Evolutionary conservation across 306 rosid species (phyloP).

Genomic region (Aeschynomene evenia): DNA sequence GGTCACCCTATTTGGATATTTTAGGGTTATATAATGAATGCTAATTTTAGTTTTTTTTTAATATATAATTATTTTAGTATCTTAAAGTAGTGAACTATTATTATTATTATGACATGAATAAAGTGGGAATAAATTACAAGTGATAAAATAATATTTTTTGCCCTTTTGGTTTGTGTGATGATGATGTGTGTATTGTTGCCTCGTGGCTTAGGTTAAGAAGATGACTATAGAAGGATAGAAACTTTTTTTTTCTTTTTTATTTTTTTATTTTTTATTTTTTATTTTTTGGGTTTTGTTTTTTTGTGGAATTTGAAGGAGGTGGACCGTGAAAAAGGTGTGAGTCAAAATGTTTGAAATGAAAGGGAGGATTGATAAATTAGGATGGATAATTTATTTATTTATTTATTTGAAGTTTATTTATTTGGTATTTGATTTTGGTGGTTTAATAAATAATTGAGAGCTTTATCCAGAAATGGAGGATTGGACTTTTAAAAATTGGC

Average conservation of each 20-base stretch:
- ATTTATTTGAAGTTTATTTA: no score
- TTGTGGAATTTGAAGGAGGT: conserved; percentile 28
- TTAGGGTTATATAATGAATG: conserved; percentile 42
- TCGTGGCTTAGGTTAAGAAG: conserved; percentile 49
- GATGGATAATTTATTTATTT: neutral
- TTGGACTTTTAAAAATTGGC: conserved; percentile 32
- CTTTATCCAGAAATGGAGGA: conserved; percentile 34
- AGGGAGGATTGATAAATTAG: conserved; percentile 27
- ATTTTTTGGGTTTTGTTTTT: neutral
- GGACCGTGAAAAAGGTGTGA: conserved; percentile 6
- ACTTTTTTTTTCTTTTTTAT: neutral
- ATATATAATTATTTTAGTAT: no score
- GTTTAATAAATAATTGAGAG: neutral
- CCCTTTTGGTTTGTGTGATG: no score
- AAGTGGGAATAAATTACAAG: no score
- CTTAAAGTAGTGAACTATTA: no score
- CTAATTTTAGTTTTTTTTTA: conserved; percentile 21
- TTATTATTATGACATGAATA: no score
- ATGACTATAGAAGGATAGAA: conserved; percentile 10
- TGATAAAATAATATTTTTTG: no score
- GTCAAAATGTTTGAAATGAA: neutral
- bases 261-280: neutral
- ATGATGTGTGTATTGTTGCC: conserved; percentile 16
- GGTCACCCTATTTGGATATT: neutral
- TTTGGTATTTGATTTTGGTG: neutral